Conservation (phyloP, 495 filamentous ascomycete genomes). For the Xylaria curta region DNA sequence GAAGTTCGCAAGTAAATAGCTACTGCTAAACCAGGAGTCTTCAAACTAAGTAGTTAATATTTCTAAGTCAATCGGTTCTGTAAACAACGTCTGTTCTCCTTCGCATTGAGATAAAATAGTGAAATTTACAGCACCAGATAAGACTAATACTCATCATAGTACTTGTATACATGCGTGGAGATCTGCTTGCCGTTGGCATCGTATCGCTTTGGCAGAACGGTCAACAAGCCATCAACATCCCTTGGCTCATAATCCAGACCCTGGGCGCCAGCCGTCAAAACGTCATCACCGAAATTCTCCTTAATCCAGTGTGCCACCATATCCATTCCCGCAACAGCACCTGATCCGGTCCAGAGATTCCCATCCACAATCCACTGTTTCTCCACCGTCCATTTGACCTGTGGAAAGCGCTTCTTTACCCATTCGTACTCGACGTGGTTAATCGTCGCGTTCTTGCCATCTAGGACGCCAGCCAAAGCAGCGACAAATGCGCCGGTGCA, state of each 20-base stretch:
- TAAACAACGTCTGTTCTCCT: no score
- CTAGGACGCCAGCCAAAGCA: conserved; percentile 30
- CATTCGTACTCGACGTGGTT: conserved; percentile 38
- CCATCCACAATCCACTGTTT: conserved; percentile 47
- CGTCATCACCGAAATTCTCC: conserved; percentile 34
- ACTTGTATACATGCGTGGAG: conserved; percentile 36
- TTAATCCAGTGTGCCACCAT: conserved; percentile 47
- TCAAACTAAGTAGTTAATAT: no score
- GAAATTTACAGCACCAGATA: neutral
- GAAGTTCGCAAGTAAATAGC: no score
- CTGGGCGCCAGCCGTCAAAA: conserved; percentile 29
- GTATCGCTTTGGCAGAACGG: conserved; percentile 28
- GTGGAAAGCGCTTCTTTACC: conserved; percentile 32
- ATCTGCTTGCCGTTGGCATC: conserved; percentile 35
- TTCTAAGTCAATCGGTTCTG: no score
- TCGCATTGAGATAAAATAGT: no score
- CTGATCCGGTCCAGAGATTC: conserved; percentile 46
- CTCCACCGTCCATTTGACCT: conserved; percentile 43
- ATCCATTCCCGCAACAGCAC: conserved; percentile 48
- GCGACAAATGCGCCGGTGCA: conserved; percentile 42
- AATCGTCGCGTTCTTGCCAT: conserved; percentile 41
- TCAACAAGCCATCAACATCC: conserved; percentile 14
- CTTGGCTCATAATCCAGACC: conserved; percentile 21
- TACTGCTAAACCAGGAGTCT: no score
- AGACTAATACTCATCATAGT: conserved; percentile 19